A percentile compares a stretch with the other conserved stretches of the same genome.
Conservation (phyloP, 495 filamentous ascomycete species). For the Coniosporium apollinis region DNA sequence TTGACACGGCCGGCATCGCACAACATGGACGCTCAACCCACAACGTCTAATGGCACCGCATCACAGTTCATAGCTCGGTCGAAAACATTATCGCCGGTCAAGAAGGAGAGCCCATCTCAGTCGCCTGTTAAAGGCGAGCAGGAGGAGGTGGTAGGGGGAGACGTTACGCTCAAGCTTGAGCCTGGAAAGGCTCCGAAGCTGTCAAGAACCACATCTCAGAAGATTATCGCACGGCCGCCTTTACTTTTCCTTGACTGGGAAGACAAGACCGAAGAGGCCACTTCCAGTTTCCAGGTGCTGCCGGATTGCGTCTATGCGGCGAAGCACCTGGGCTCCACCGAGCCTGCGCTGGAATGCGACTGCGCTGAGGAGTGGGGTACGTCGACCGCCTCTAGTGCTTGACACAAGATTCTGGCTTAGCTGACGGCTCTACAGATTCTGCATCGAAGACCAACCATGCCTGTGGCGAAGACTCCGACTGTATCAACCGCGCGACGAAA, state of each 20-base stretch:
- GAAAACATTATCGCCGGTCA: slow-evolving; percentile 28
- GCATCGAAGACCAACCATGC: slow-evolving; percentile 52
- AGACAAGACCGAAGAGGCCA: slow-evolving; percentile 60
- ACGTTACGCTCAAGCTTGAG: slow-evolving; percentile 46
- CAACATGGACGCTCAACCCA: slow-evolving; percentile 2
- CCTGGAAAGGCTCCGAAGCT: slow-evolving; percentile 55
- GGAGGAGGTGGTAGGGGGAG: slow-evolving; percentile 35
- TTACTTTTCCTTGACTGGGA: slow-evolving; percentile 51
- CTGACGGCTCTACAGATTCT: slow-evolving; percentile 34
- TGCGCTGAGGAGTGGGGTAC: slow-evolving; percentile 93
- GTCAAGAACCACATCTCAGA: slow-evolving; percentile 57
- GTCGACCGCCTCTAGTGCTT: no score
- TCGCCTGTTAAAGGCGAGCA: slow-evolving; percentile 27
- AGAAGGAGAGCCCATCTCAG: slow-evolving; percentile 17
- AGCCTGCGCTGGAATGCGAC: slow-evolving; percentile 89
- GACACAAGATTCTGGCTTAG: background rate
- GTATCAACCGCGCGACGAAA: slow-evolving; percentile 95
- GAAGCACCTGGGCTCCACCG: slow-evolving; percentile 76
- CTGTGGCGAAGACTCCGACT: slow-evolving; percentile 93
- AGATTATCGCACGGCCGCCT: slow-evolving; percentile 40
- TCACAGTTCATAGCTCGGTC: slow-evolving; percentile 11
- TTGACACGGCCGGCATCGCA: slow-evolving; percentile 5
- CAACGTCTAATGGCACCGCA: slow-evolving; percentile 9
- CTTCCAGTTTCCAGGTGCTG: slow-evolving; percentile 62
- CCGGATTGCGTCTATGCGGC: slow-evolving; percentile 71